Conservation (phyloP, 768 basidiomycete genomes). For the Suillus spraguei region DNA sequence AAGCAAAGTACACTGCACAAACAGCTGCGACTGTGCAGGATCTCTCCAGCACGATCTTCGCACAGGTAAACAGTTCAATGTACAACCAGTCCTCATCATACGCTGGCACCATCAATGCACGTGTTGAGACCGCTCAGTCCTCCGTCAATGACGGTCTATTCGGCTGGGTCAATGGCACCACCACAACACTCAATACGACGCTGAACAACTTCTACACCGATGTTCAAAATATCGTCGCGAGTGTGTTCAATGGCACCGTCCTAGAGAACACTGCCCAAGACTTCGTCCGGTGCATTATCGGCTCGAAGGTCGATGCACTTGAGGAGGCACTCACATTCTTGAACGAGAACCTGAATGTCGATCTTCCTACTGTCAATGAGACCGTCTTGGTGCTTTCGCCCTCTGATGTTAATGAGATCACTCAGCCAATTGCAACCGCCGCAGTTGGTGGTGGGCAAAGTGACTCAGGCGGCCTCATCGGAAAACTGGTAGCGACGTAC, state of each 20-base stretch:
- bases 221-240: constrained; percentile 74
- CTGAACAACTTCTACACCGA: constrained; percentile 86
- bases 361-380: constrained; percentile 79
- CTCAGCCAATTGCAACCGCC: constrained; percentile 80
- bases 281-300: constrained; percentile 88
- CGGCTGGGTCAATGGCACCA: constrained; percentile 94
- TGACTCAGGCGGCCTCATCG: constrained; percentile 64
- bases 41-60: constrained; percentile 72
- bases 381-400: constrained; percentile 78
- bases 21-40: constrained; percentile 62
- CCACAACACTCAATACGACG: constrained; percentile 83
- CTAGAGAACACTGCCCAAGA: constrained; percentile 81
- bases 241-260: constrained; percentile 83
- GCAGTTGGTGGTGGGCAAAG: constrained; percentile 65
- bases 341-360: constrained; percentile 80
- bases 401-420: constrained; percentile 68
- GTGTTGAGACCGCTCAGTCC: constrained; percentile 68
- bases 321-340: constrained; percentile 91
- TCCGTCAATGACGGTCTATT: constrained; percentile 87
- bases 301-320: constrained; percentile 86
- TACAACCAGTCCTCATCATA: constrained; percentile 78
- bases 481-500: constrained; percentile 73
- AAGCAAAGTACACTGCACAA: constrained; percentile 62
- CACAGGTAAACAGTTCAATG: constrained; percentile 82
- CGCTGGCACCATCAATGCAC: constrained; percentile 74